Evolutionary conservation across 2,329 filamentous ascomycete species (phyloP).

Genomic region (Orbilia javanica): DNA sequence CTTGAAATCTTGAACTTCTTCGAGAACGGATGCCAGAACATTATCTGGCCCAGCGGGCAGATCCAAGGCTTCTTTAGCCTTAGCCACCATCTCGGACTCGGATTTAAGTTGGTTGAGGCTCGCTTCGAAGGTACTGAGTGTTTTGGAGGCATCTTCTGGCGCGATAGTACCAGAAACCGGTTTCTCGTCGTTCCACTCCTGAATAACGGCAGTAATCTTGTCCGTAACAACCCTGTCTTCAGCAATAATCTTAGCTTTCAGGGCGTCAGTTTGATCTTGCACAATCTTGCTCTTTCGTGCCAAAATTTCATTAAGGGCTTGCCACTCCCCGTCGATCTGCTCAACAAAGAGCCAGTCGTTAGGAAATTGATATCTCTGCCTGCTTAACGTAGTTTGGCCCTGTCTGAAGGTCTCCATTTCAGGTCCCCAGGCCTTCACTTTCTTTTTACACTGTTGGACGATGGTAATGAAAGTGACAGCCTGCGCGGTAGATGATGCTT

Average conservation of each 20-base stretch:
- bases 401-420: slow-evolving; percentile 97
- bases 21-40: slow-evolving; percentile 84
- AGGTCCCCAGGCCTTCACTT: slow-evolving; percentile 92
- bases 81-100: slow-evolving; percentile 92
- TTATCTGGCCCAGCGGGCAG: slow-evolving; percentile 83
- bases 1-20: slow-evolving; percentile 98
- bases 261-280: slow-evolving; percentile 92
- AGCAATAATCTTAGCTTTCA: slow-evolving; percentile 92
- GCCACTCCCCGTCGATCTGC: slow-evolving; percentile 96
- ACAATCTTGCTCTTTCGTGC: slow-evolving; percentile 94
- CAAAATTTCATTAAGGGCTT: slow-evolving; percentile 89
- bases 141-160: slow-evolving; percentile 86
- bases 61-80: slow-evolving; percentile 95
- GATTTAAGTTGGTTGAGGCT: slow-evolving; percentile 86
- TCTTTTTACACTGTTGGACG: slow-evolving; percentile 94
- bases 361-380: slow-evolving; percentile 93
- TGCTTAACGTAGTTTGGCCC: slow-evolving; percentile 89
- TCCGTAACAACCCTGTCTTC: slow-evolving; percentile 92
- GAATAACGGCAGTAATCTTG: slow-evolving; percentile 85
- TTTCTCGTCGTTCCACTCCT: slow-evolving; percentile 95
- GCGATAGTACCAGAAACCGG: slow-evolving; percentile 94
- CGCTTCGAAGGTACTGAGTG: slow-evolving; percentile 83
- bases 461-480: slow-evolving; percentile 98
- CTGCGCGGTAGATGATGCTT: slow-evolving; percentile 94
- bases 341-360: slow-evolving; percentile 95